Base-by-base conservation (phyloP, 1,284 basidiomycete species). In the Rhodotorula sp. region DNA sequence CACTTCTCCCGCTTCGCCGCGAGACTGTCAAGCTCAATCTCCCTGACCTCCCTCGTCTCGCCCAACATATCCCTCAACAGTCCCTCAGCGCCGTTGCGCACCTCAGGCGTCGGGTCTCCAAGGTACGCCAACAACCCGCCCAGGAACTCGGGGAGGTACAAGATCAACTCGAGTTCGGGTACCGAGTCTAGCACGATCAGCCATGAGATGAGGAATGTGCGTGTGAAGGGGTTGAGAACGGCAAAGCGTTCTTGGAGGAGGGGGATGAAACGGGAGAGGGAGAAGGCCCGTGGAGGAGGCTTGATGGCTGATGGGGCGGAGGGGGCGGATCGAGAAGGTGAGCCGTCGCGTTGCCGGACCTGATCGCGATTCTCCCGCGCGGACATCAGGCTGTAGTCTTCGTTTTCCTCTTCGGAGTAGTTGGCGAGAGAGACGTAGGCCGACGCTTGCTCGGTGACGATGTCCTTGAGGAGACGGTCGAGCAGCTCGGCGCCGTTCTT, bases 401-500 rank as follows among this genome's bases (percentile, higher is more conserved):
- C 26, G 11, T 44, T 8, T 16, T 40, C 37, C 9, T 44, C 60
- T 40, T 52, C 31, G 30, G 56, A 51, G 34, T 46, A 24, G 46
- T 56, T 64, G 28, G 68, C 62, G 47, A 60, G 26, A 18, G 94
- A 94, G 65, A 98, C 89, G 79, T 98, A 98, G 64, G 91, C 89
- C 0, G 94, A 93, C 1, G 94, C 96, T 4, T 92, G 91, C 82
- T 99, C 96, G 47, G 94, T 91, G 3, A 99, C 95, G 63, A 98
- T 95, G 76, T 99, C 96, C 80, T 99, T 98, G 77, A 99, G 86
- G 24, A 98, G 85, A 34, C 96, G 87, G 80, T 99, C 96, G 64
- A 99, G 86, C n/a, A 99, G 86, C 80, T 99, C 96, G 2, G 95
- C 94, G 13, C 95, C 96, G 78, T 99, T 99, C 86, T 97, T 97